These are phyloP conservation scores for Acacia melanoxylon DNA, from an alignment of 306 rosid species.

Conservation along the genomic window DNA sequence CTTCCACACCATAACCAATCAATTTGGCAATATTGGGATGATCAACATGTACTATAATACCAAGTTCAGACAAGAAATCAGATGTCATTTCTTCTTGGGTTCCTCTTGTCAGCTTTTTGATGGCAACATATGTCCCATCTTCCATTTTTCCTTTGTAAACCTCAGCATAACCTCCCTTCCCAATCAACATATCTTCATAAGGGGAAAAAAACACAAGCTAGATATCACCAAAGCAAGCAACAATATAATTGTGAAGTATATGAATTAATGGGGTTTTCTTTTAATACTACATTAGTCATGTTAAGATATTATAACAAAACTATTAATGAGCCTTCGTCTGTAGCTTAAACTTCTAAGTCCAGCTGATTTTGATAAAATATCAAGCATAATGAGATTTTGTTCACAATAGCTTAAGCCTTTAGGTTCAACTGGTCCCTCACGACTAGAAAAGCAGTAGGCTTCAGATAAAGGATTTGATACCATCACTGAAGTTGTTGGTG, in stretches of 20 bases:
- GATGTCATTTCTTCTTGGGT: constrained; percentile 92
- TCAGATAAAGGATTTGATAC: constrained; percentile 40
- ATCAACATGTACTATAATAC: constrained; percentile 91
- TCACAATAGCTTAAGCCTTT: not conserved
- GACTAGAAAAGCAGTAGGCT: not conserved
- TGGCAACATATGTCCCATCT: constrained; percentile 76
- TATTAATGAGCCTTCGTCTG: not conserved
- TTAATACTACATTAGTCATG: not conserved
- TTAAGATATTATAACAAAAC: not conserved
- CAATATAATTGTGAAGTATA: not conserved
- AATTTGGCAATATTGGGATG: constrained; percentile 91
- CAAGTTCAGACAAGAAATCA: constrained; percentile 97
- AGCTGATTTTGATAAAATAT: not conserved
- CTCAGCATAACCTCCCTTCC: constrained; percentile 99
- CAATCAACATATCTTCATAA: constrained; percentile 73
- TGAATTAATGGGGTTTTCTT: not conserved
- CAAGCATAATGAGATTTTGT: not conserved
- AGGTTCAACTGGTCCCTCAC: not conserved
- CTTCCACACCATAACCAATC: constrained; percentile 97
- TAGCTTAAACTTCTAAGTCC: not conserved
- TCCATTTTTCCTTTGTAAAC: constrained; percentile 81
- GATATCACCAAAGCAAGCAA: constrained; percentile 32
- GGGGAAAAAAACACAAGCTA: constrained; percentile 1
- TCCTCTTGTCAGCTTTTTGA: constrained; percentile 78
- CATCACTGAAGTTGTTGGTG: constrained; percentile 72